Base-by-base conservation (phyloP, 176 grass and related monocot genomes). In the Carex littledalei region DNA sequence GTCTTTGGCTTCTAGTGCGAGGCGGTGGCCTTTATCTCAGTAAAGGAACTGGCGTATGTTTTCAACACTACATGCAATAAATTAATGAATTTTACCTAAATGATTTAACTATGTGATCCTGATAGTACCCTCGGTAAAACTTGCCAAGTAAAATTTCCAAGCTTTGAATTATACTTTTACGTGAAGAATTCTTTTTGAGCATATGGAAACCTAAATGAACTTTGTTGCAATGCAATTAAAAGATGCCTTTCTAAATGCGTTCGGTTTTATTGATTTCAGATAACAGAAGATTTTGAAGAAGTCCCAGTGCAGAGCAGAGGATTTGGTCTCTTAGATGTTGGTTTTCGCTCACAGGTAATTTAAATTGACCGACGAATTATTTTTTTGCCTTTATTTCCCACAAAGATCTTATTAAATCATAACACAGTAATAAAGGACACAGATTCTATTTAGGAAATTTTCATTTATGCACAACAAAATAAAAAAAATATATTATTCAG, bases 1-100 rank as follows among this genome's bases (percentile, higher is more conserved):
- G 95, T 5, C 95, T 98, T 80, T 98, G 96, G 96, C 96, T 99
- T 83, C 91, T 99, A 6, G 96, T 95, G 60, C 93, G 96, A 2
- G 95, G 95, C 10, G 95, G 95, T 61, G 93, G 95, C 11, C 95
- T 98, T 84, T 98, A 93, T 86, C 93, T 99, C 62, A 99, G 96
- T 76, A 95, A 94, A 92, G 96, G 96, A 86, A 92, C 88, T 11
- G 93, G 93, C 80, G 96, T 95, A 87, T 75, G 55, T 17, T 47
- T 82, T 82, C 64, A 69, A 37, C 13, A 64, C 21, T 47, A 13
- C 41, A 49, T 41, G 2, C 61, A 29, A 69, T 3, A 32, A 34
- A 64, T 67, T 66, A 54, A 68, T 32, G 26, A n/a, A 53, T 45
- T 31, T 62, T 69, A 50, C 3, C 14, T 50, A 53, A 69, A 32